Evolutionary conservation across 768 basidiomycete genomes (phyloP).

Genomic region (Multifurca ochricompacta): DNA sequence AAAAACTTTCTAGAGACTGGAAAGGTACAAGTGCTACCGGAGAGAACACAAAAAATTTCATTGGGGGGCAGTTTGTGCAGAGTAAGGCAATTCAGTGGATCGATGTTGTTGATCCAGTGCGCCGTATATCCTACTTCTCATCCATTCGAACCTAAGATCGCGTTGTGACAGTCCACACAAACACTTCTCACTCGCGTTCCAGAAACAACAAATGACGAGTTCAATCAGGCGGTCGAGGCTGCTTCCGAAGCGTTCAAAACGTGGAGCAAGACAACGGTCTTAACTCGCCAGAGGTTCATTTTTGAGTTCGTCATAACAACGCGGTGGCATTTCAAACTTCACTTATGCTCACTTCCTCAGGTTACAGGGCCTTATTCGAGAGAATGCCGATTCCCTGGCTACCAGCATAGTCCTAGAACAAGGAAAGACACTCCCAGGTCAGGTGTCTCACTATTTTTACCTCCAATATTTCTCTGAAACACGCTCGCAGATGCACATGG

Average conservation of each 20-base stretch:
- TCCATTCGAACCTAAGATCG: neutral
- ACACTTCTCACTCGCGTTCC: conserved; percentile 83
- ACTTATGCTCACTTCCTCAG: conserved; percentile 34
- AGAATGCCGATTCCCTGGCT: conserved; percentile 81
- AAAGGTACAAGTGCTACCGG: conserved; percentile 82
- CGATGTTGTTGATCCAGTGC: conserved; percentile 83
- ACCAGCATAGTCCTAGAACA: conserved; percentile 90
- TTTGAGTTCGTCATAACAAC: conserved; percentile 61
- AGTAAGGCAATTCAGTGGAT: conserved; percentile 74
- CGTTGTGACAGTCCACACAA: conserved; percentile 66
- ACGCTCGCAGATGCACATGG: conserved; percentile 74
- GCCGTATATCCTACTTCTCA: conserved; percentile 23
- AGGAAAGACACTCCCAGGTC: conserved; percentile 87
- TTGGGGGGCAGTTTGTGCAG: conserved; percentile 84
- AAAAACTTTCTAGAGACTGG: conserved; percentile 69
- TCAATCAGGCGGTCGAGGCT: conserved; percentile 73
- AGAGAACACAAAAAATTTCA: conserved; percentile 86
- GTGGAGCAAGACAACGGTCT: conserved; percentile 81
- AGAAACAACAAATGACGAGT: conserved; percentile 76
- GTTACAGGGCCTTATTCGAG: conserved; percentile 77
- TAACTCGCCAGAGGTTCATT: conserved; percentile 81
- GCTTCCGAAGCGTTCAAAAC: conserved; percentile 81
- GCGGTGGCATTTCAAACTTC: neutral
- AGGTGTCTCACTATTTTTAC: conserved; percentile 17
- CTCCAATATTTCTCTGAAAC: neutral